Base-by-base conservation (phyloP, 257 asterid genomes). In the Solanum pinnatisectum region DNA sequence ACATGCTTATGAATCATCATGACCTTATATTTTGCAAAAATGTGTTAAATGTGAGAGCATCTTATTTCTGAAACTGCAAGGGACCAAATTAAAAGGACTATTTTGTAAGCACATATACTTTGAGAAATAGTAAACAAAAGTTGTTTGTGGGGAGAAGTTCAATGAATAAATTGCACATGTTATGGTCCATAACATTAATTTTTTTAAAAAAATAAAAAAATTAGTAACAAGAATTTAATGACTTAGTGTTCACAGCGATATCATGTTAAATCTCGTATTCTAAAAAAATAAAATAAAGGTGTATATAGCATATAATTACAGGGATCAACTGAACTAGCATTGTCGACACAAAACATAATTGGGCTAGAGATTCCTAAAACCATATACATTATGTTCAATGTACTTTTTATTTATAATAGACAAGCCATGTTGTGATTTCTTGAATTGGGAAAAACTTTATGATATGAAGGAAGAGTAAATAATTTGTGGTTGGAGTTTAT, bases 161-260 rank as follows among this genome's bases (percentile, higher is more conserved):
- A 84, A 23, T 39, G 63, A 22, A 65, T 65, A 85, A 85, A 60
- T 32, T 77, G 36, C 88, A 85, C 88, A 79, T 88, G 88, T 25
- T 65, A 65, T 88, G 83, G 84, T 77, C 88, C 42, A 77, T 11
- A 44, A 4, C 59, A 63, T 33, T 37, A 12, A 32, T 52, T 10
- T 73, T 32, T 5, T 10, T 18, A 8, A 0, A 4, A 0, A 49
- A 44, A 44, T 10, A 42, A 42, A 14, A 46, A 37, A 49, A 15
- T 2, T 15, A 5, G 22, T 49, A 71, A 71, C 42, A 71, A 5
- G 9, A 15, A 52, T 16, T 16, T 23, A 52, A 65, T 25, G 35
- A 5, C 73, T n/a, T 11, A 6, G 73, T 5, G 73, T 12, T 67
- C 10, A 67, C 36, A 67, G 4, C 4, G 4, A 6, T 68, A 30